Evolutionary conservation across 2,329 filamentous ascomycete species (phyloP), one percentile per base, ranked within the genome.

Genomic region (Fusarium domesticum): DNA sequence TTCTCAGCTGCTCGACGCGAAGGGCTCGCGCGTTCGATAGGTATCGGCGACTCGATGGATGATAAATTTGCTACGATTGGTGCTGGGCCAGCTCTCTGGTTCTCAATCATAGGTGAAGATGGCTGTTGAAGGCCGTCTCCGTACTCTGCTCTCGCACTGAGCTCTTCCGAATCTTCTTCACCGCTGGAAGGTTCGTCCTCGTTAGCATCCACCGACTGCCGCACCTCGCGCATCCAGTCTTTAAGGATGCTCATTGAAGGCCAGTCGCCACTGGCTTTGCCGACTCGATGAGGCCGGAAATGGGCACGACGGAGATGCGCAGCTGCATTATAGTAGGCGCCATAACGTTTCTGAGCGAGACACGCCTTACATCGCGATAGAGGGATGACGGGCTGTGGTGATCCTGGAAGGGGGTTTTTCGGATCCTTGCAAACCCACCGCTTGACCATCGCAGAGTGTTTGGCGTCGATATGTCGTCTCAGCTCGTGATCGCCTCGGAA

Each of bases 401-500:
- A 51, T 2, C 46, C 69, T 55, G 53, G 60, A 54, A 31, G 65
- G 48, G 34, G 64, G 54, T 36, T 64, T 51, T 71, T 67, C 18
- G 76, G 76, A 50, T 80, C 76, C 20, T 70, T 73, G 61, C 77
- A 80, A 15, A 80, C 71, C 75, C 76, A 81, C 57, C 75, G 67
- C 59, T 76, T 77, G 19, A 78, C 75, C 28, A 77, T 58, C 8
- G 75, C 70, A 4, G 77, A 75, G 53, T 81, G 77, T 47, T 79
- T 79, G 5, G 77, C 76, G 47, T 80, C 76, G 15, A 70, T 73
- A 63, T 91, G 87, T 45, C 87, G 77, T 43, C 84, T 76, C 37
- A 90, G 74, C 65, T 96, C 91, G 65, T 96, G 91, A 43, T 95
- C 89, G 45, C 91, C 91, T 35, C 91, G 85, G 65, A 96, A 96